Evolutionary conservation across 768 basidiomycete species (phyloP).

Genomic region (Dentipellis sp.): DNA sequence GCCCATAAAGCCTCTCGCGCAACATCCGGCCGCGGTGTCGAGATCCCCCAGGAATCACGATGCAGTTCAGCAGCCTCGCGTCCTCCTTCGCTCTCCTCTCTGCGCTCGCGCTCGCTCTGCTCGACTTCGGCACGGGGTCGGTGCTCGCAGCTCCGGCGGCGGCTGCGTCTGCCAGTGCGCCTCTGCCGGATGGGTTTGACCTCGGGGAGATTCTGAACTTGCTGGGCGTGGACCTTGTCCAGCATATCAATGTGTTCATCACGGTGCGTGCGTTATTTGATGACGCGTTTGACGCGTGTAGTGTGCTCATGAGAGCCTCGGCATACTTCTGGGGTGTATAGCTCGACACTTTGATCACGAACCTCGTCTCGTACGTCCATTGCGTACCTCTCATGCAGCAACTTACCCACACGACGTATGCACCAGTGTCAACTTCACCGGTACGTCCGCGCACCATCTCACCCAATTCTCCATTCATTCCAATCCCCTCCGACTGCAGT

Average conservation of each 20-base stretch:
- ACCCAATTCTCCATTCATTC: not conserved
- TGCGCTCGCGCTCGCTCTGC: no score
- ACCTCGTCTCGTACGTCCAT: not conserved
- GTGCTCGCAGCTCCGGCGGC: no score
- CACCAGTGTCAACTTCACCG: not conserved
- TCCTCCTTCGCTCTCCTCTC: no score
- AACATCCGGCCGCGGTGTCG: no score
- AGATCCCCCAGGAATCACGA: no score
- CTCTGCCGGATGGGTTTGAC: not conserved
- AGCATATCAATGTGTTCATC: not conserved
- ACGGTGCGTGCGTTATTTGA: not conserved
- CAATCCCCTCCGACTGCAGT: conserved; percentile 18
- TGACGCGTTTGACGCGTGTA: not conserved
- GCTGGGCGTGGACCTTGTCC: not conserved
- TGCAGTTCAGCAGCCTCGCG: no score
- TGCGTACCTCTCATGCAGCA: not conserved
- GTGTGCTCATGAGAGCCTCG: not conserved
- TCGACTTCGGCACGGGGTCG: no score
- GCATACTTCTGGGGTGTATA: not conserved
- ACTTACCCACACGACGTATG: not conserved
- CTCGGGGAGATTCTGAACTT: not conserved
- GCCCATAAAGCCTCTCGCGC: no score
- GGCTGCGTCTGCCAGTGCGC: no score
- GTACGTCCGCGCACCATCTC: not conserved
- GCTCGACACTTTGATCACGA: not conserved